These are phyloP conservation scores for Candida germanica DNA, from an alignment of 805 yeast species.

Conservation along the genomic window DNA sequence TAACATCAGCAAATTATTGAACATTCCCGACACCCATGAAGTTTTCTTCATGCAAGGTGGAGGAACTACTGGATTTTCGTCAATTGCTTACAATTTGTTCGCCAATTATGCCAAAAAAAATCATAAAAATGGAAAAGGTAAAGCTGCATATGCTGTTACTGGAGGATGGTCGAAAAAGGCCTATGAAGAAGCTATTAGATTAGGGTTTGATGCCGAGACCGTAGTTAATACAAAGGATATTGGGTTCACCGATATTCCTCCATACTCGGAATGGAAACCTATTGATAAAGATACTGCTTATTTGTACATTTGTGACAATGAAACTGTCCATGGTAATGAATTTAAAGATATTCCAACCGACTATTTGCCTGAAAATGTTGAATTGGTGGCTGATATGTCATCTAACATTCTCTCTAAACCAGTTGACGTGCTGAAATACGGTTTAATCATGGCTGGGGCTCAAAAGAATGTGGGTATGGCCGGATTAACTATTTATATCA, in stretches of 20 bases:
- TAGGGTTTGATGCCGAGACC: conserved; percentile 72
- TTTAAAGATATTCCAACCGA: conserved; percentile 49
- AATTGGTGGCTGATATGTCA: conserved; percentile 91
- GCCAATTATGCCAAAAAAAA: conserved; percentile 55
- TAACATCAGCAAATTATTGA: conserved; percentile 59
- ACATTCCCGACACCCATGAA: conserved; percentile 89
- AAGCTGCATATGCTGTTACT: conserved; percentile 82
- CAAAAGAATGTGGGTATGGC: conserved; percentile 98
- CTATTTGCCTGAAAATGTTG: conserved; percentile 62
- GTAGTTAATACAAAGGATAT: conserved; percentile 62
- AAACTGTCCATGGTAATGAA: conserved; percentile 95
- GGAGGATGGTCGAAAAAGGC: conserved; percentile 95
- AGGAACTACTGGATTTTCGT: conserved; percentile 93
- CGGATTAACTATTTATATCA: conserved; percentile 88
- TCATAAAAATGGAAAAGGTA: conserved; percentile 70
- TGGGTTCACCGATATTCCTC: conserved; percentile 67
- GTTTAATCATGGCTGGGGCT: conserved; percentile 94
- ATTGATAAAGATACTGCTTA: conserved; percentile 64
- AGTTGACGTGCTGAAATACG: conserved; percentile 80
- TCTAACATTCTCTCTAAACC: conserved; percentile 83
- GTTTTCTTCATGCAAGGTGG: conserved; percentile 97
- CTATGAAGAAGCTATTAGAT: conserved; percentile 77
- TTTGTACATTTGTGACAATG: conserved; percentile 92
- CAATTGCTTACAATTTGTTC: conserved; percentile 76
- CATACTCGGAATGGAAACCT: conserved; percentile 61